A percentile compares a stretch with the other conserved stretches of the same genome.
phyloP scores from a whole-genome alignment of 208 protist species.

The Eutreptiella sp. region DNA sequence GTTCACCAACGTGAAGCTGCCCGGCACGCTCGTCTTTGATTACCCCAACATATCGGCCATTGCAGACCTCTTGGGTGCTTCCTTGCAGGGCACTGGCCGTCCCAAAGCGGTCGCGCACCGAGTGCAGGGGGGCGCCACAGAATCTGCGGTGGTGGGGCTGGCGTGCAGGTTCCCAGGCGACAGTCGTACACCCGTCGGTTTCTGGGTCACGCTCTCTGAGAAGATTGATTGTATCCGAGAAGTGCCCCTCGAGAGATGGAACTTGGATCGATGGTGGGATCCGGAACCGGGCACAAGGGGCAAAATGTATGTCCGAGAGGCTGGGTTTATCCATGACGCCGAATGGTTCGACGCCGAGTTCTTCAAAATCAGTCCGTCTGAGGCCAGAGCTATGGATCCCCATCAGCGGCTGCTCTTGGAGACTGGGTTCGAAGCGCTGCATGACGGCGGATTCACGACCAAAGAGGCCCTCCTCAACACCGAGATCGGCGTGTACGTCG shows the following conservation, averaged over 20 bases:
- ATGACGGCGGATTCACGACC: conserved; percentile 31
- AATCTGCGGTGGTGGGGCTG: conserved; percentile 23
- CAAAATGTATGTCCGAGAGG: too few relatives aligned
- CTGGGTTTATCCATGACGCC: too few relatives aligned
- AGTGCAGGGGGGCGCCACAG: too few relatives aligned
- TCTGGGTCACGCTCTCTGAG: neutral
- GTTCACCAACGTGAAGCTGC: too few relatives aligned
- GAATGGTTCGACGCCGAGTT: conserved; percentile 35
- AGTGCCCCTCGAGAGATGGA: too few relatives aligned
- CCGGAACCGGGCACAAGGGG: too few relatives aligned
- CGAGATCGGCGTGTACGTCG: conserved; percentile 16
- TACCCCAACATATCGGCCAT: too few relatives aligned
- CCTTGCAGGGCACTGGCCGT: too few relatives aligned
- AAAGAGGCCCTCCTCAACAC: conserved; percentile 18
- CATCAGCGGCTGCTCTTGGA: conserved; percentile 41
- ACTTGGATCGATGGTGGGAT: too few relatives aligned
- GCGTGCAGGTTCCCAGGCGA: conserved; percentile 24
- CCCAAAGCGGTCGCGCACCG: too few relatives aligned
- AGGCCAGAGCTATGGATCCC: conserved; percentile 37
- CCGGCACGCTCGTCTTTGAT: too few relatives aligned
- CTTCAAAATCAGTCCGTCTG: conserved; percentile 22
- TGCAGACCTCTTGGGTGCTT: too few relatives aligned
- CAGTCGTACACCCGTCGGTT: neutral
- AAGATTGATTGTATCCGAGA: conserved; percentile 3
- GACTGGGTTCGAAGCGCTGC: conserved; percentile 29